Conservation (phyloP, 2,329 filamentous ascomycete species). For the Penicillium sp. region DNA sequence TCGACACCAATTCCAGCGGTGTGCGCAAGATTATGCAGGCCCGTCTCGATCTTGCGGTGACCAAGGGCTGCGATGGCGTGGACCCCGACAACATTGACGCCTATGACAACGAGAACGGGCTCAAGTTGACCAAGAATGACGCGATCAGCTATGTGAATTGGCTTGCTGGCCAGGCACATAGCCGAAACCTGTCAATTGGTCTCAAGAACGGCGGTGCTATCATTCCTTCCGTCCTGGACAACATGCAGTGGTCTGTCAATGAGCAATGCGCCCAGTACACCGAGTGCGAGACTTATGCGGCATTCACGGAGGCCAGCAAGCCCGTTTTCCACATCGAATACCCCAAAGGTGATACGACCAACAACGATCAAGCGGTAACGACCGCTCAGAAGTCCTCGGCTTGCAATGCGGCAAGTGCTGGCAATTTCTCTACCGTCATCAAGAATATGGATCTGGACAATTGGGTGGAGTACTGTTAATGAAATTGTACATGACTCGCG, state of each 20-base stretch:
- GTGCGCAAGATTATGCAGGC: constrained; percentile 66
- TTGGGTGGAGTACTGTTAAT: constrained; percentile 60
- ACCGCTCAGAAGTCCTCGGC: constrained; percentile 38
- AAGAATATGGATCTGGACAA: constrained; percentile 66
- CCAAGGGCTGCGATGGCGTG: constrained; percentile 68
- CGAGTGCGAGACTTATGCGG: constrained; percentile 61
- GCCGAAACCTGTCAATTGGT: constrained; percentile 61
- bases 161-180: constrained; percentile 57
- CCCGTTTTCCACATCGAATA: constrained; percentile 77
- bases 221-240: constrained; percentile 51
- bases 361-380: constrained; percentile 38
- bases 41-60: constrained; percentile 59
- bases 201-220: constrained; percentile 69
- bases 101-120: constrained; percentile 65
- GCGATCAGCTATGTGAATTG: constrained; percentile 62
- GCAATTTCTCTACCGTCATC: constrained; percentile 63
- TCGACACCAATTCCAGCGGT: constrained; percentile 58
- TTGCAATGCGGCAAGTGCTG: constrained; percentile 51
- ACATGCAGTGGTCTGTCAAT: constrained; percentile 68
- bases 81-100: constrained; percentile 73
- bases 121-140: constrained; percentile 59
- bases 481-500: background rate
- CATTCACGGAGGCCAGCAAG: constrained; percentile 62
- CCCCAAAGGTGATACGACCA: constrained; percentile 52
- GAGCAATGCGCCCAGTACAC: constrained; percentile 66